phyloP scores from a whole-genome alignment of 2,329 filamentous ascomycete genomes.

The Thielaviopsis cerberus region DNA sequence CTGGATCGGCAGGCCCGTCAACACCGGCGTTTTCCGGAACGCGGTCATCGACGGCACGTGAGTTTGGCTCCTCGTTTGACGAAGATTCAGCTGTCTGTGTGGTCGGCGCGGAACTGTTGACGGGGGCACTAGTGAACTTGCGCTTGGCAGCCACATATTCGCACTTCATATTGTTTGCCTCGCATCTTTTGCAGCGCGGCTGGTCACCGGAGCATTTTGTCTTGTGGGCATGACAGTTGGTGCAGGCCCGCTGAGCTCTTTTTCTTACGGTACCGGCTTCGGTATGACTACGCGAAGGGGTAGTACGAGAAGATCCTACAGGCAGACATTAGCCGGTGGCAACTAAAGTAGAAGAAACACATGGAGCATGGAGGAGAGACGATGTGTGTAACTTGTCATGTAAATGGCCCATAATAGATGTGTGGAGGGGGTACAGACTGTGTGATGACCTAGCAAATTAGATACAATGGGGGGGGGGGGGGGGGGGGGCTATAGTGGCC shows the following conservation, averaged over 20 bases:
- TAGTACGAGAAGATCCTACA: slow-evolving; percentile 20
- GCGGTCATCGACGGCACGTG: slow-evolving; percentile 5
- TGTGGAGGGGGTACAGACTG: not conserved
- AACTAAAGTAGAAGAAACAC: not conserved
- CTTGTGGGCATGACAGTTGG: slow-evolving; percentile 24
- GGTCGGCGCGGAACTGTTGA: slow-evolving; percentile 10
- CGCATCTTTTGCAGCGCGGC: slow-evolving; percentile 23
- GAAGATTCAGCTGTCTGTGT: not conserved
- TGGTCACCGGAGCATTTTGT: slow-evolving; percentile 26
- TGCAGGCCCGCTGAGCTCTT: slow-evolving; percentile 25
- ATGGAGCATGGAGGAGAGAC: not conserved
- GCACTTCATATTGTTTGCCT: slow-evolving; percentile 19
- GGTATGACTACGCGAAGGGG: slow-evolving; percentile 23
- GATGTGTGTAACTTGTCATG: not conserved
- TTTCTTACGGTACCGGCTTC: slow-evolving; percentile 25
- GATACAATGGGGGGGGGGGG: not conserved
- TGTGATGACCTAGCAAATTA: not conserved
- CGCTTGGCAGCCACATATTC: slow-evolving; percentile 24
- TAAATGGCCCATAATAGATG: not conserved
- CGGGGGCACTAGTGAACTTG: slow-evolving; percentile 20
- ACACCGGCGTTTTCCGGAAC: slow-evolving; percentile 11
- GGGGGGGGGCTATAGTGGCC: not conserved
- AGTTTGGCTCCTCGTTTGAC: slow-evolving; percentile 2
- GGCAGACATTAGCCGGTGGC: slow-evolving; percentile 12
- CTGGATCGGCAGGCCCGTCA: slow-evolving; percentile 3